Conservation (phyloP, 2,329 filamentous ascomycete species). For the Iodosphaeria phyllophila region DNA sequence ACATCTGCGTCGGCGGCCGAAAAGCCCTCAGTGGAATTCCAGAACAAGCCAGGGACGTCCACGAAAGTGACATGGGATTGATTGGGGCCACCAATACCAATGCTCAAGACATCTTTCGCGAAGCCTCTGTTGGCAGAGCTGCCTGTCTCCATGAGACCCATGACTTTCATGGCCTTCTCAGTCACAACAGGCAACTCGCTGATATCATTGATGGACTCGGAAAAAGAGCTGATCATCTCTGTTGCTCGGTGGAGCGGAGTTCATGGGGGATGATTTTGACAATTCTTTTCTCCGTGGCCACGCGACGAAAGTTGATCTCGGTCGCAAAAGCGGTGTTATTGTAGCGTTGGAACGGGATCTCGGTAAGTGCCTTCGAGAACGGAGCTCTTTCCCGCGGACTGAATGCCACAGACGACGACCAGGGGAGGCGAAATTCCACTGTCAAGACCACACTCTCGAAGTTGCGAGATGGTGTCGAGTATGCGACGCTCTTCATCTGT, state of each 20-base stretch:
- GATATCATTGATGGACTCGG: slow-evolving; percentile 5
- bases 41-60: slow-evolving; percentile 26
- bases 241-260: slow-evolving; percentile 2
- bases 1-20: slow-evolving; percentile 13
- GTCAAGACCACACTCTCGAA: slow-evolving; percentile 3
- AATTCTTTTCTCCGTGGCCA: slow-evolving; percentile 1
- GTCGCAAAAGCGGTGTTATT: slow-evolving; percentile 9
- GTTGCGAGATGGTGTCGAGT: too few species aligned
- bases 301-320: slow-evolving; percentile 8
- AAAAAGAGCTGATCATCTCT: slow-evolving; percentile 3
- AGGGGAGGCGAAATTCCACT: slow-evolving; percentile 6
- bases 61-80: slow-evolving; percentile 23
- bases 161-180: slow-evolving; percentile 6
- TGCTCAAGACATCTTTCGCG: slow-evolving; percentile 9
- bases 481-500: too few species aligned
- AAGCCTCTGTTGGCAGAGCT: slow-evolving; percentile 5
- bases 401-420: slow-evolving; percentile 9
- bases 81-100: slow-evolving; percentile 8
- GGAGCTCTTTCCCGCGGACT: slow-evolving; percentile 10
- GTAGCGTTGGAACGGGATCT: slow-evolving; percentile 8
- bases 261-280: slow-evolving; percentile 6
- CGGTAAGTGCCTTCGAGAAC: slow-evolving; percentile 8
- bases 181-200: slow-evolving; percentile 8
- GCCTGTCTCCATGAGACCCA: slow-evolving; percentile 4
- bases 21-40: slow-evolving; percentile 15